A percentile compares a stretch with the other conserved stretches of the same genome.
Evolutionary conservation across 352 stramenopile species (phyloP).

Genomic region (Pythium insidiosum): DNA sequence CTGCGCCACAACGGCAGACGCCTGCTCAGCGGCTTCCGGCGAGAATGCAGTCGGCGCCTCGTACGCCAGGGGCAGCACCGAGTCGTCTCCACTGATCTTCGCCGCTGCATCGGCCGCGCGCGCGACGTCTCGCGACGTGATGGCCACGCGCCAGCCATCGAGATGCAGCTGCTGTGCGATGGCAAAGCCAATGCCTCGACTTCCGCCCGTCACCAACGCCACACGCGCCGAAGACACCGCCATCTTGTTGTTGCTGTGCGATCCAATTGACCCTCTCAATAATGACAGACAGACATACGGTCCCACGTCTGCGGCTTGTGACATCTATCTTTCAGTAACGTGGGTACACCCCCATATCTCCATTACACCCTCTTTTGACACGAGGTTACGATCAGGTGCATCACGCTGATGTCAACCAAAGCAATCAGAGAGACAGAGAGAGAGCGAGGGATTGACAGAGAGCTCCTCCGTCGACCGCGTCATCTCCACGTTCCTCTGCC

Average conservation of each 20-base stretch:
- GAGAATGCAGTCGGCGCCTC: constrained; percentile 24
- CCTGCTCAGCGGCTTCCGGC: not conserved
- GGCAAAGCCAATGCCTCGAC: constrained; percentile 70
- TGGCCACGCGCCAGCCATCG: constrained; percentile 57
- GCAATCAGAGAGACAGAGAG: too few species aligned
- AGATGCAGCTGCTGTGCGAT: constrained; percentile 54
- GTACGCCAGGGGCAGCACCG: constrained; percentile 60
- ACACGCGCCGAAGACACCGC: constrained; percentile 1
- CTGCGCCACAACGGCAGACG: constrained; percentile 32
- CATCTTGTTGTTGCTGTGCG: constrained; percentile 6
- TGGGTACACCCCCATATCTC: too few species aligned
- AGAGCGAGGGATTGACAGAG: too few species aligned
- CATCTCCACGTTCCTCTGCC: too few species aligned
- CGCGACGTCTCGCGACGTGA: constrained; percentile 53
- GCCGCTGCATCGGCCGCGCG: constrained; percentile 42
- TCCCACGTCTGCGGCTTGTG: too few species aligned
- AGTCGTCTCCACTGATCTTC: constrained; percentile 20
- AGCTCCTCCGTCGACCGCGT: too few species aligned
- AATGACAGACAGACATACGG: too few species aligned
- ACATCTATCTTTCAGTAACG: too few species aligned
- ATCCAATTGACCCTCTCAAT: too few species aligned
- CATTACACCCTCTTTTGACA: too few species aligned
- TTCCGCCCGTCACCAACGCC: constrained; percentile 74
- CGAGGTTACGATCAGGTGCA: too few species aligned
- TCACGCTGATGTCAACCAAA: too few species aligned